Evolutionary conservation across 1,284 basidiomycete genomes (phyloP).

Genomic region (Ceratobasidium papillatum): DNA sequence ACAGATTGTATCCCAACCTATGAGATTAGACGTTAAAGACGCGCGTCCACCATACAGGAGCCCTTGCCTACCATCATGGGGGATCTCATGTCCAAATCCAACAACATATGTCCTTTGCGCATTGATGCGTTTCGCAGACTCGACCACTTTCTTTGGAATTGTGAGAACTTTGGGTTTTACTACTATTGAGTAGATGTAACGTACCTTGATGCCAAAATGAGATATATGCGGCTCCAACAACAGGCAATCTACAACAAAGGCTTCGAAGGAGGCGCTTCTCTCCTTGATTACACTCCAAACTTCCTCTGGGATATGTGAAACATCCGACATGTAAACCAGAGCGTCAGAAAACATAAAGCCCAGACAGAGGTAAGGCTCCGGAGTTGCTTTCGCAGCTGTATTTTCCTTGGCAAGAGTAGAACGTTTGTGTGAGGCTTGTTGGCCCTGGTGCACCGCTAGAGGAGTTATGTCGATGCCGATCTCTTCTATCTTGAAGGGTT

Average conservation of each 20-base stretch:
- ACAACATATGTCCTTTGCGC: slow-evolving; percentile 71
- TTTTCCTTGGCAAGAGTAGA: slow-evolving; percentile 50
- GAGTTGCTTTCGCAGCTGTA: slow-evolving; percentile 44
- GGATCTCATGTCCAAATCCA: slow-evolving; percentile 73
- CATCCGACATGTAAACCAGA: slow-evolving; percentile 77
- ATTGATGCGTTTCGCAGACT: slow-evolving; percentile 62
- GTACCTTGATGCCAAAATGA: slow-evolving; percentile 69
- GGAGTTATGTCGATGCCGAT: slow-evolving; percentile 72
- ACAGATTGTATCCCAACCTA: slow-evolving; percentile 66
- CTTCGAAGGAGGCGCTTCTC: slow-evolving; percentile 43
- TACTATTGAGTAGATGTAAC: neutral
- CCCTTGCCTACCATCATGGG: slow-evolving; percentile 59
- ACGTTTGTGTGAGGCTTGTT: neutral
- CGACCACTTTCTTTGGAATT: slow-evolving; percentile 56
- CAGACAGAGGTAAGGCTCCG: slow-evolving; percentile 68
- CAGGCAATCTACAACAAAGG: slow-evolving; percentile 77
- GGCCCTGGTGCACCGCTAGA: slow-evolving; percentile 57
- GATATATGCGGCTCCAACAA: slow-evolving; percentile 68
- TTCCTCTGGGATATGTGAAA: slow-evolving; percentile 73
- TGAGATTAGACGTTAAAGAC: neutral
- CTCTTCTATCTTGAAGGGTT: slow-evolving; percentile 69
- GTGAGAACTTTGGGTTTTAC: neutral
- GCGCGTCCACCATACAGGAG: neutral
- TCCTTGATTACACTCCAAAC: slow-evolving; percentile 64
- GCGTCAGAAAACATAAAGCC: slow-evolving; percentile 74